Conservation (phyloP, 140 eudicot species). For the Stevia rebaudiana region DNA sequence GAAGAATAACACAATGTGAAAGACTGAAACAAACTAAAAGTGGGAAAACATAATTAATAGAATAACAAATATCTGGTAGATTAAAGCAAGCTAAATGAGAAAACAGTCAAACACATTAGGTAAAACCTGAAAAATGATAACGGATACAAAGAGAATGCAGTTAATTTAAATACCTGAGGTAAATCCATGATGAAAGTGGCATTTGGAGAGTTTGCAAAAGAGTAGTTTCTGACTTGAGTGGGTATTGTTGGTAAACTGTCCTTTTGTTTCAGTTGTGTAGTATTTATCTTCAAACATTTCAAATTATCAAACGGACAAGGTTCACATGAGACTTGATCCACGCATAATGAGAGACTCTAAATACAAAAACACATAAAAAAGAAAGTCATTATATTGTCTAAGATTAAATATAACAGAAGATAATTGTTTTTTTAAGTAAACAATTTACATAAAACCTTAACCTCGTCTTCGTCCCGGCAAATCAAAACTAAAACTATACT, state of each 20-base stretch:
- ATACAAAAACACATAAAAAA: neutral
- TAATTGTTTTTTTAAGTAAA: neutral
- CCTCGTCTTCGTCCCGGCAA: neutral
- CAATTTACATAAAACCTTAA: neutral
- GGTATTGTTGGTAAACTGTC: neutral
- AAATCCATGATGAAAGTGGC: conserved; percentile 13
- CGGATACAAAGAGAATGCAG: no score
- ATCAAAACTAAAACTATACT: neutral
- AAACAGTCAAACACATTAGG: no score
- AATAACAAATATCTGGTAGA: conserved; percentile 22
- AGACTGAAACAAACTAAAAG: neutral
- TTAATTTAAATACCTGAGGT: conserved; percentile 20
- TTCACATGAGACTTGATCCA: conserved; percentile 2
- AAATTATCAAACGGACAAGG: conserved; percentile 7
- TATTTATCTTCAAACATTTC: conserved; percentile 10
- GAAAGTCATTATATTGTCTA: neutral
- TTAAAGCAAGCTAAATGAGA: neutral
- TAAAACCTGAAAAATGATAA: no score
- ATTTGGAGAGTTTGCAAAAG: conserved; percentile 22
- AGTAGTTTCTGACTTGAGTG: conserved; percentile 1
- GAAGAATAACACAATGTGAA: neutral
- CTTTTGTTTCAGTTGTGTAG: neutral
- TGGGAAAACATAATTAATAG: no score
- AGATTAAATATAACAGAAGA: neutral
- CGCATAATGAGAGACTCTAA: neutral